Base-by-base conservation (phyloP, 306 rosid species). In the Pyrus pyrifolia region DNA sequence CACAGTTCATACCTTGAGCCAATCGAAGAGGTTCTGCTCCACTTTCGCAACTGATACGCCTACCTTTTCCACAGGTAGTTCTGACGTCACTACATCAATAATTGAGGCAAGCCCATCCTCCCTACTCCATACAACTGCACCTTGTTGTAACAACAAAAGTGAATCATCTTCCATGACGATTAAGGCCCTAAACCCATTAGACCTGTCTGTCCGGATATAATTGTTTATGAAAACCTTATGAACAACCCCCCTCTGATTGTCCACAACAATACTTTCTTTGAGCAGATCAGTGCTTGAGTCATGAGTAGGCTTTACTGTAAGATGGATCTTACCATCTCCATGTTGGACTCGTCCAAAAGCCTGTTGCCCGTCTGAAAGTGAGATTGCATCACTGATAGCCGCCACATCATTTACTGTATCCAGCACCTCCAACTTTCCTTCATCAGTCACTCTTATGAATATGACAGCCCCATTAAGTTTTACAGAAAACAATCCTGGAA, bases 31-130 rank as follows among this genome's bases (percentile, higher is more conserved):
- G 85, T 88, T 92, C 77, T 92, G 88, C 88, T 95, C 98, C 76
- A 95, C 98, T 87, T 90, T 92, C 42, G 95, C 93, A 55, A 92
- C 96, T 4, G 96, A 91, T 53, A 92, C 98, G 55, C 96, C 98
- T 70, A 83, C 81, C 91, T 82, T 96, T 79, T 83, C 93, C 84
- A 96, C 92, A 19, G 98, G 98, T 70, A 96, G 87, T 86, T 96
- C 98, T 51, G 96, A 91, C 12, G 93, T 86, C 74, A 89, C 82
- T 63, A 87, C 98, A 83, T 88, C 95, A 57, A 96, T 88, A 65
- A 96, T 86, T 66, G 99, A 93, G 59, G 99, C 99, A 81, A 96
- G 97, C 79, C 99, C 96, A 81, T 96, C 99, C 80, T 96, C 99
- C 88, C 99, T 88, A 71, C 87, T 83, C 99, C 99, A 96, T 72